phyloP scores from a whole-genome alignment of 352 stramenopile genomes.

The Pythium grandisporangium region DNA sequence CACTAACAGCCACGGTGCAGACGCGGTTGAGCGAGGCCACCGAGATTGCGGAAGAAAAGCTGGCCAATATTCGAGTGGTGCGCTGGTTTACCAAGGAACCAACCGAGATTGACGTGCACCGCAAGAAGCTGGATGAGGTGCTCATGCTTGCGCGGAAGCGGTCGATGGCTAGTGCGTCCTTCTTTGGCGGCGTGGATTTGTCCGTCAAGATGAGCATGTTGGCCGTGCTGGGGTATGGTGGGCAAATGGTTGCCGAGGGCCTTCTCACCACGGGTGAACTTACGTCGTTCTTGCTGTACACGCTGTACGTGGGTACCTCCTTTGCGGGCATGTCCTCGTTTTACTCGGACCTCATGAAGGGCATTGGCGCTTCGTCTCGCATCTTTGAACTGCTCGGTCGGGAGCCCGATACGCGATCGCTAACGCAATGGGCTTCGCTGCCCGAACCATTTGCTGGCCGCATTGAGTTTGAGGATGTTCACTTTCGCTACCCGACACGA shows the following conservation, averaged over 20 bases:
- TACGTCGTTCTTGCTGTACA: conserved; percentile 92
- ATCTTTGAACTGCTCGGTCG: conserved; percentile 90
- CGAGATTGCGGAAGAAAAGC: conserved; percentile 89
- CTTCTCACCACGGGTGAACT: conserved; percentile 86
- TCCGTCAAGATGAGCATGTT: conserved; percentile 86
- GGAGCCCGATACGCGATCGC: conserved; percentile 41
- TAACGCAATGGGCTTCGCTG: conserved; percentile 15
- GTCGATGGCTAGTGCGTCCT: conserved; percentile 69
- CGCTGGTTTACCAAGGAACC: conserved; percentile 84
- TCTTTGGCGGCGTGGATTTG: conserved; percentile 81
- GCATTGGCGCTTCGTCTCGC: conserved; percentile 78
- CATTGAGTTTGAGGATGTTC: conserved; percentile 82
- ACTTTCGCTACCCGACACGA: conserved; percentile 57
- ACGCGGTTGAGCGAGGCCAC: conserved; percentile 87
- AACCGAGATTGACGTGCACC: conserved; percentile 52
- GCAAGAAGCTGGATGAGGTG: conserved; percentile 50
- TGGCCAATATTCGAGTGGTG: conserved; percentile 90
- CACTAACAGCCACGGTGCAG: conserved; percentile 85
- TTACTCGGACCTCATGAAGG: conserved; percentile 89
- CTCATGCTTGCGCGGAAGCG: conserved; percentile 54
- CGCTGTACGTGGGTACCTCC: conserved; percentile 85
- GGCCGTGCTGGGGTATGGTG: conserved; percentile 87
- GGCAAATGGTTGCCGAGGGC: conserved; percentile 81
- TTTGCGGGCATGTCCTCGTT: conserved; percentile 88
- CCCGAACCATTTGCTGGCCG: conserved; percentile 31